Percentiles rank a stretch among this genome's conserved stretches.
phyloP scores from a whole-genome alignment of 2,329 filamentous ascomycete genomes.

The Penicillium sp. region DNA sequence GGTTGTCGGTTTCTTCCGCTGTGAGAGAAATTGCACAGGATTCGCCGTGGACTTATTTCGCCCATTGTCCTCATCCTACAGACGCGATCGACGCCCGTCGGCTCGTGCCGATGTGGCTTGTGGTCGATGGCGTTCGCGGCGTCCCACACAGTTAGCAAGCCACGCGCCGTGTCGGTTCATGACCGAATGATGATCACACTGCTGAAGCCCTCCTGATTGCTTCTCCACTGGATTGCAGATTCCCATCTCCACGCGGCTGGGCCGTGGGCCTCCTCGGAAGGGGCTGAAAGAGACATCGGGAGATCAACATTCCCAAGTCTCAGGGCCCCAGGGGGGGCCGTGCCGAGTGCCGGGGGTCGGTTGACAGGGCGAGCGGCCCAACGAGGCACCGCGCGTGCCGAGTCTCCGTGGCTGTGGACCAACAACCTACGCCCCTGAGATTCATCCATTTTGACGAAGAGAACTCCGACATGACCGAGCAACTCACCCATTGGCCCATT shows the following conservation, averaged over 20 bases:
- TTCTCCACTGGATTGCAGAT: too few relatives aligned
- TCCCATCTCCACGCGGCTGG: not conserved
- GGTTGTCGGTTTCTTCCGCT: too few relatives aligned
- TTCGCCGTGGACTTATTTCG: not conserved
- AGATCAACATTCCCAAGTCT: not conserved
- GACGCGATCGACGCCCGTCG: conserved; percentile 18
- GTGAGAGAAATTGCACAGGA: not conserved
- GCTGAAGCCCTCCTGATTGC: too few relatives aligned
- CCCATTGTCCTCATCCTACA: conserved; percentile 10
- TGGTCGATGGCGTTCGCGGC: conserved; percentile 5
- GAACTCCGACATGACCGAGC: too few relatives aligned
- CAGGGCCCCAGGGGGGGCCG: too few relatives aligned
- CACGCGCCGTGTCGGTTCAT: conserved; percentile 2
- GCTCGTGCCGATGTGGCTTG: conserved; percentile 21
- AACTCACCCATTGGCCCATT: too few relatives aligned
- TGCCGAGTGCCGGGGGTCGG: too few relatives aligned
- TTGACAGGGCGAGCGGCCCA: too few relatives aligned
- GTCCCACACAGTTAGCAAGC: conserved; percentile 9
- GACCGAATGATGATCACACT: not conserved
- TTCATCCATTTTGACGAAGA: too few relatives aligned
- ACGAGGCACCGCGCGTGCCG: too few relatives aligned
- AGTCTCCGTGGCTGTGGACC: too few relatives aligned
- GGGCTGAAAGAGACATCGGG: not conserved
- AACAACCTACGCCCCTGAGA: too few relatives aligned
- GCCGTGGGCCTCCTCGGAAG: not conserved